A percentile compares a stretch with the other conserved stretches of the same genome.
Evolutionary conservation across 163 green algal species (phyloP).

Genomic region (Volvox carteri): DNA sequence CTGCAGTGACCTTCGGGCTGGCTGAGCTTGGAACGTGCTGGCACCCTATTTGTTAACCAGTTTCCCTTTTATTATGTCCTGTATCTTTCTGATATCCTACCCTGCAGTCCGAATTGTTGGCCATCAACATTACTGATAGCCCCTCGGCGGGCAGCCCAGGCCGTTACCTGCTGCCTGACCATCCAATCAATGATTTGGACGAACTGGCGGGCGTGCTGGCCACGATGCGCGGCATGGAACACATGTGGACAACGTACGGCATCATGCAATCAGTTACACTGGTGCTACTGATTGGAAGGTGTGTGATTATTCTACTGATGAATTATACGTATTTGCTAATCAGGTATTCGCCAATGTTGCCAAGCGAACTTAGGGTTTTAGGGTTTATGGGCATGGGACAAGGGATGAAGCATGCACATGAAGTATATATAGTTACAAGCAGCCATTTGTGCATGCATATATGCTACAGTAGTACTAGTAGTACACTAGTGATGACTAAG

Average conservation of each 20-base stretch:
- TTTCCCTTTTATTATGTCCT: no score
- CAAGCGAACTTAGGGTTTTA: neutral
- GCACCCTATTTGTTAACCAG: no score
- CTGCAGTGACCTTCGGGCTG: no score
- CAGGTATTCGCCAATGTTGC: neutral
- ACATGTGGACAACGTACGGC: slow-evolving; percentile 26
- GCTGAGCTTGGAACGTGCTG: no score
- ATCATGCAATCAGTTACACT: slow-evolving; percentile 35
- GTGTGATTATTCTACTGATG: neutral
- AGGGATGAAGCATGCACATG: no score
- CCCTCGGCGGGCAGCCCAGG: neutral
- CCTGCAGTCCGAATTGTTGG: neutral
- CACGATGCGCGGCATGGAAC: neutral
- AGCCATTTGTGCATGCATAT: neutral
- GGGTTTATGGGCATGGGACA: no score
- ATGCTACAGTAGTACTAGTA: no score
- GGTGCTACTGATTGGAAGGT: slow-evolving; percentile 23
- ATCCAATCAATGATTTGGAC: neutral
- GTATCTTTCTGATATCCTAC: no score
- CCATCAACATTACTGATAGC: slow-evolving; percentile 1
- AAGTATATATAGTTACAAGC: neutral
- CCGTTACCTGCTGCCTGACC: slow-evolving; percentile 26
- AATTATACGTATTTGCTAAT: neutral
- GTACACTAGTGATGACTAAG: no score
- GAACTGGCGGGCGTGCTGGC: neutral